Evolutionary conservation across 768 basidiomycete genomes (phyloP), one percentile per base, ranked within the genome.

Genomic region (Cyclocybe cylindracea): DNA sequence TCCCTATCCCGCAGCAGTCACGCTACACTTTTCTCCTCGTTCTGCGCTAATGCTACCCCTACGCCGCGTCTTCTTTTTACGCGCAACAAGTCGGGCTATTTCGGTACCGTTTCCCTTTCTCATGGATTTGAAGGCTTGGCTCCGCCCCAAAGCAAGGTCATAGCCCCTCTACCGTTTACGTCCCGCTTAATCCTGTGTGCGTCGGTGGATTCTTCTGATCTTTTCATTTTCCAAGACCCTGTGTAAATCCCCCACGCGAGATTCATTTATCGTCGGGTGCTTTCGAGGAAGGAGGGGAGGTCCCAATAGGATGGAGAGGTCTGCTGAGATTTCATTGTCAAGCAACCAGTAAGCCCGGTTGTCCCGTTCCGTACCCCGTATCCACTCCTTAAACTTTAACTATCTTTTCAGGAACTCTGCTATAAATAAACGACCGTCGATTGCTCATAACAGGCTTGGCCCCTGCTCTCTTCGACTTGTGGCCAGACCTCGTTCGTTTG

Each of bases 341-440:
- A 54, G 57, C 58, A 59, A 61, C 60, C 37, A 51, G 39, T 39
- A 41, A 51, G 35, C 44, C 60, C 57, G 57, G 58, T 57, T 50
- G 55, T 50, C 51, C 42, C 42, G 44, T 38, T 47, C 53, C 48
- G 39, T 24, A 24, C 53, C 43, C 42, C 39, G 58, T 51, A 50
- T 59, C 60, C 55, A 55, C 50, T 54, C 48, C 43, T 39, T 43
- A 36, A 48, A 36, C 44, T 16, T 37, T 33, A 53, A 48, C 46
- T 59, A 19, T 48, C 51, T 55, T 50, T 48, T 39, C 11, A 39
- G 19, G 38, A n/a, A 37, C n/a, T 18, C 10, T 13, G 18, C 46
- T 48, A 57, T 57, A 58, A 55, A 59, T 58, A 52, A 40, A 35
- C 38, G 51, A 41, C 7, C 13, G n/a, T n/a, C 19, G 13, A 50